Conservation (phyloP, 441 rosid genomes). For the Raphanus hybrid region DNA sequence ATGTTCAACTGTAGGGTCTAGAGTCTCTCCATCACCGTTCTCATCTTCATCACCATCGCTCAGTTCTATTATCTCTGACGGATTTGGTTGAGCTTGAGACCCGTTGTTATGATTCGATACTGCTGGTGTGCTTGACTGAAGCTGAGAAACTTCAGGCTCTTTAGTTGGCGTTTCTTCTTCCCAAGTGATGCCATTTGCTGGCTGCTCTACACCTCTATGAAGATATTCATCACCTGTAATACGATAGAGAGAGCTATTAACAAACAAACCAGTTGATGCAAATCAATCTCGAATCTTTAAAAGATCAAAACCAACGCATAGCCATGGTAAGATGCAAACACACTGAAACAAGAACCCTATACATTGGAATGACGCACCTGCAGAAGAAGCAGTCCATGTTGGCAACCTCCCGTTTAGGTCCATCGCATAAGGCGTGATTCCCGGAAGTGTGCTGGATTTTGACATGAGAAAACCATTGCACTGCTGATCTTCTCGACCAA, state of each 20-base stretch:
- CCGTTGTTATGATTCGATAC: slow-evolving; percentile 12
- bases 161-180: slow-evolving; percentile 24
- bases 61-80: slow-evolving; percentile 58
- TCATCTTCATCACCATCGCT: slow-evolving; percentile 52
- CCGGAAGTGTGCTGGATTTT: slow-evolving; percentile 37
- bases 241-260: slow-evolving; percentile 2
- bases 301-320: background rate
- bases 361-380: slow-evolving; percentile 43
- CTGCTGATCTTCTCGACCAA: slow-evolving; percentile 44
- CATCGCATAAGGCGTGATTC: slow-evolving; percentile 39
- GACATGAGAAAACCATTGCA: slow-evolving; percentile 45
- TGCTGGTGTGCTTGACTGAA: slow-evolving; percentile 10
- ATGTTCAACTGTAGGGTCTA: slow-evolving; percentile 35
- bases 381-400: slow-evolving; percentile 46
- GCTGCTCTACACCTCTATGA: slow-evolving; percentile 38
- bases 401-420: slow-evolving; percentile 40
- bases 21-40: slow-evolving; percentile 42
- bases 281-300: slow-evolving; percentile 5
- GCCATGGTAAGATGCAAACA: background rate
- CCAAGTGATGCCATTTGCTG: slow-evolving; percentile 19
- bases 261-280: slow-evolving; percentile 4
- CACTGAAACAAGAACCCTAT: slow-evolving; percentile 24
- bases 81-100: slow-evolving; percentile 29
- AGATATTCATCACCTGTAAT: slow-evolving; percentile 44
- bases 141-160: slow-evolving; percentile 20